Evolutionary conservation across 1,284 basidiomycete species (phyloP).

Genomic region (Ganoderma resinaceum): DNA sequence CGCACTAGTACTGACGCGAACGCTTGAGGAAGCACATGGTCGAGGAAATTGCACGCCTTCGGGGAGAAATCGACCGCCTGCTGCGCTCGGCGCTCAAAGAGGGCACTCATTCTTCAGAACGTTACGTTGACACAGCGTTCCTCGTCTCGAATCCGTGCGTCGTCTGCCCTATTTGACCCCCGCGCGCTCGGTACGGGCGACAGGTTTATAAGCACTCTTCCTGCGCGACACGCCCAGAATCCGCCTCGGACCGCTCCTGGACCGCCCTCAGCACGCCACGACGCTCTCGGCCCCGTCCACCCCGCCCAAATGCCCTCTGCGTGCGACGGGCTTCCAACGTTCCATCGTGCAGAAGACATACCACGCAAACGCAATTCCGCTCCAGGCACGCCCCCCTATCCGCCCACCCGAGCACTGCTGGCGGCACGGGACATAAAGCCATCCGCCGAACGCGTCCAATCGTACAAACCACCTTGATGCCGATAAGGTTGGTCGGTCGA

Average conservation of each 20-base stretch:
- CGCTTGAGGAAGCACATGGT: neutral
- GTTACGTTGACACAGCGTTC: neutral
- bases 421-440: neutral
- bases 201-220: neutral
- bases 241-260: neutral
- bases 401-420: neutral
- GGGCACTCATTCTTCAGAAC: neutral
- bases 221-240: neutral
- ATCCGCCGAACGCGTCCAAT: neutral
- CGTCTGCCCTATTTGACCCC: neutral
- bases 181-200: neutral
- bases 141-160: neutral
- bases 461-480: neutral
- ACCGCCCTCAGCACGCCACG: neutral
- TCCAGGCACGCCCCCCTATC: slow-evolving; percentile 1
- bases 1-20: neutral
- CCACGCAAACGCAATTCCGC: neutral
- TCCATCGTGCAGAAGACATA: neutral
- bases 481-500: neutral
- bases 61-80: neutral
- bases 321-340: neutral
- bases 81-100: neutral
- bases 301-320: neutral
- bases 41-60: neutral
- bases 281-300: neutral